Conservation (phyloP, 1,284 basidiomycete genomes). For the Boletus mariae region DNA sequence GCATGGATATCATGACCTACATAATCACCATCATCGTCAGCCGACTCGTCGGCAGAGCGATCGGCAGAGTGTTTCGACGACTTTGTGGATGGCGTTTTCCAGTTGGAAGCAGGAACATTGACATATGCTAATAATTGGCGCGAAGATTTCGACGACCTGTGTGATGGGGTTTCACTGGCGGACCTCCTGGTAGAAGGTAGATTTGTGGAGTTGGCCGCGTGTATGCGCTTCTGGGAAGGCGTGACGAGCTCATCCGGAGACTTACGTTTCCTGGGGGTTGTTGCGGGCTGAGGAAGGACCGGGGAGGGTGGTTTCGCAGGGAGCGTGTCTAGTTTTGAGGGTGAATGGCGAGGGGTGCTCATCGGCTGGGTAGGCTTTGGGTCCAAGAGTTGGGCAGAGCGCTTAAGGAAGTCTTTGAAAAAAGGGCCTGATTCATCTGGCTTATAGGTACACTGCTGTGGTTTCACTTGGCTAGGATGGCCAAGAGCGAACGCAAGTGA, state of each 20-base stretch:
- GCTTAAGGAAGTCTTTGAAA: conserved; percentile 61
- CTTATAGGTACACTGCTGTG: conserved; percentile 38
- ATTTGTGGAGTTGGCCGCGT: conserved; percentile 16
- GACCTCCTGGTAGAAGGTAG: conserved; percentile 10
- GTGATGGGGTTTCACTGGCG: conserved; percentile 24
- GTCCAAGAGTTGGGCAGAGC: conserved; percentile 41
- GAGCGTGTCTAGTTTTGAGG: conserved; percentile 10
- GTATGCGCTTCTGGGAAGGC: conserved; percentile 50
- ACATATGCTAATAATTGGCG: conserved; percentile 55
- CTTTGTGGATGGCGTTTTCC: conserved; percentile 40
- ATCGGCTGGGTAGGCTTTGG: conserved; percentile 21
- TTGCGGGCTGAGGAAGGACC: conserved; percentile 36
- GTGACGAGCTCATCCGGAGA: conserved; percentile 43
- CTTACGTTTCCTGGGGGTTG: conserved; percentile 54
- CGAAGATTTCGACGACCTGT: conserved; percentile 29
- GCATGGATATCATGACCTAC: conserved; percentile 24
- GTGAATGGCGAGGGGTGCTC: conserved; percentile 12
- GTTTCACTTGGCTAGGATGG: conserved; percentile 35
- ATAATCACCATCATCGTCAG: conserved; percentile 41
- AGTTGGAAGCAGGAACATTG: conserved; percentile 48
- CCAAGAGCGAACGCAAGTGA: conserved; percentile 72
- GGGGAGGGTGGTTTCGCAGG: conserved; percentile 8
- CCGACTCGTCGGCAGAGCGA: conserved; percentile 46
- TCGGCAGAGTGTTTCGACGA: conserved; percentile 28
- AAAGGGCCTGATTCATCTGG: conserved; percentile 58